These are phyloP conservation scores for Anisodus tanguticus DNA, from an alignment of 257 asterid species.

Conservation along the genomic window DNA sequence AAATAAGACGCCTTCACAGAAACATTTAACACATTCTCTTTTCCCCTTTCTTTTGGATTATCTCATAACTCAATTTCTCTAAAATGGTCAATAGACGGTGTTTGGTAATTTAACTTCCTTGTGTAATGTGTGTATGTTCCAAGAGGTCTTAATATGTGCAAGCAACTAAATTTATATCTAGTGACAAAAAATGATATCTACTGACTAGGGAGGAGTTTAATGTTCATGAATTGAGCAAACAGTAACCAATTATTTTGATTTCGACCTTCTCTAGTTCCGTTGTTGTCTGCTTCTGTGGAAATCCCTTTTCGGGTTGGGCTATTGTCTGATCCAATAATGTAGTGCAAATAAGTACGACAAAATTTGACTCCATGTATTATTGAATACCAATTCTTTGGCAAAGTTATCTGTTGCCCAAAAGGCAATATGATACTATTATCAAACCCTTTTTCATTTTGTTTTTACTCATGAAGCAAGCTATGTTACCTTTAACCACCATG, in stretches of 20 bases:
- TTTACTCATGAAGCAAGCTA: not conserved
- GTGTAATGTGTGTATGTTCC: constrained; percentile 16
- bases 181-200: not conserved
- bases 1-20: not conserved
- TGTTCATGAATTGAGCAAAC: not conserved
- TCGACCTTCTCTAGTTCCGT: not conserved
- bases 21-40: not conserved
- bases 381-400: not conserved
- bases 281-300: not conserved
- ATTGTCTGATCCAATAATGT: not conserved
- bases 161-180: not conserved
- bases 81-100: not conserved
- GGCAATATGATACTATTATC: not conserved
- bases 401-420: not conserved
- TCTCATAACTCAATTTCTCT: constrained; percentile 4
- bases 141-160: not conserved
- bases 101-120: not conserved
- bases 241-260: not conserved
- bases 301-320: not conserved
- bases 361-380: not conserved
- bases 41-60: not conserved
- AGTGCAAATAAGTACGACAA: not conserved
- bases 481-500: not conserved
- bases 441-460: not conserved
- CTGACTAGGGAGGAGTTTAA: not conserved